phyloP scores from a whole-genome alignment of 2,329 filamentous ascomycete species.

The Alternaria consortialis region DNA sequence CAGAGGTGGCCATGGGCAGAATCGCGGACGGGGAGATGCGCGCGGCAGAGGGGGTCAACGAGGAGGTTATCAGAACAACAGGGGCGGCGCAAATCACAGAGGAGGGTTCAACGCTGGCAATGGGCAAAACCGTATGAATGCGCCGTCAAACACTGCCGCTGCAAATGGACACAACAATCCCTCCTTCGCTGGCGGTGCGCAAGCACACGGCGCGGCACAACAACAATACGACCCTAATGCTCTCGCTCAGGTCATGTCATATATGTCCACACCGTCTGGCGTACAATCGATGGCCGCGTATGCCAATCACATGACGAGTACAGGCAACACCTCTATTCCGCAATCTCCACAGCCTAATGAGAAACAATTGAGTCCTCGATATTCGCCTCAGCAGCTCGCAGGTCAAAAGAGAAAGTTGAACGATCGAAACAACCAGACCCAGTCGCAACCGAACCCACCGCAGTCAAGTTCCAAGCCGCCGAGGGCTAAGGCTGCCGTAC shows the following conservation, averaged over 20 bases:
- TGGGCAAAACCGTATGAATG: conserved; percentile 18
- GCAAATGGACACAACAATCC: conserved; percentile 25
- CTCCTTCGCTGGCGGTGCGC: conserved; percentile 21
- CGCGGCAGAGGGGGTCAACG: conserved; percentile 30
- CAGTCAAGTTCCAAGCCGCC: conserved; percentile 39
- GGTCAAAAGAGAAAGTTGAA: conserved; percentile 42
- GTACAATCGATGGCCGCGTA: conserved; percentile 41
- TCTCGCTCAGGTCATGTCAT: conserved; percentile 41
- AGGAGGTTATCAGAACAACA: conserved; percentile 30
- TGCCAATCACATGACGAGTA: conserved; percentile 32
- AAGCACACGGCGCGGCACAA: conserved; percentile 16
- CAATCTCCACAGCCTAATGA: conserved; percentile 13
- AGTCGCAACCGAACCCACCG: conserved; percentile 20
- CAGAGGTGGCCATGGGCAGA: conserved; percentile 31
- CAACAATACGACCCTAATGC: conserved; percentile 32
- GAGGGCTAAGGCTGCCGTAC: conserved; percentile 43
- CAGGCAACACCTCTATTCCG: conserved; percentile 4
- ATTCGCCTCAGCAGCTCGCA: conserved; percentile 29
- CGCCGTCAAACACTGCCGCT: background rate
- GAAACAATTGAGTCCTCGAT: conserved; percentile 19
- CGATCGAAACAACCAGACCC: conserved; percentile 25
- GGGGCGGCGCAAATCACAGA: conserved; percentile 24
- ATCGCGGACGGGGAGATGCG: conserved; percentile 22
- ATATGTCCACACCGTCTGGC: conserved; percentile 40
- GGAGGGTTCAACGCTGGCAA: conserved; percentile 5